phyloP scores from a whole-genome alignment of 495 filamentous ascomycete genomes.

The Aspergillus panamensis region DNA sequence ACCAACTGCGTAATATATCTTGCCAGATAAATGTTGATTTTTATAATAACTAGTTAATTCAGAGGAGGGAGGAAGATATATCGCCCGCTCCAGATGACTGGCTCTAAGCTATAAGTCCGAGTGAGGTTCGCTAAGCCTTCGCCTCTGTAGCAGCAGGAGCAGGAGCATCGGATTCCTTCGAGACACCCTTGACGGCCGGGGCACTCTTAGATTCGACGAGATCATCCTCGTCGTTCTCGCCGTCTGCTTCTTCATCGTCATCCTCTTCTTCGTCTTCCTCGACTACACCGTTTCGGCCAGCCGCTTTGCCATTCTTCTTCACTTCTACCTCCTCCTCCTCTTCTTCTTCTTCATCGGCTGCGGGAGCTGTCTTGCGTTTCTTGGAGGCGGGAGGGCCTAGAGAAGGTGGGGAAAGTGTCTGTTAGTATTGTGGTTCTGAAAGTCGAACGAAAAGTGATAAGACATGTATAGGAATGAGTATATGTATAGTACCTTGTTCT shows the following conservation, averaged over 20 bases:
- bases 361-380: slow-evolving; percentile 38
- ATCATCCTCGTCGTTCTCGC: slow-evolving; percentile 29
- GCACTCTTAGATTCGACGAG: slow-evolving; percentile 33
- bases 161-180: slow-evolving; percentile 49
- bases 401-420: not conserved
- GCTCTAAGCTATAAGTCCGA: too few relatives aligned
- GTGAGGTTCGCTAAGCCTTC: slow-evolving; percentile 10
- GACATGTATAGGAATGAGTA: not conserved
- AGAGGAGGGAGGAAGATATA: not conserved
- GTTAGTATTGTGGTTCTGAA: not conserved
- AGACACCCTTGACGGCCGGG: slow-evolving; percentile 42
- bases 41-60: not conserved
- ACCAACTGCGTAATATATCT: not conserved
- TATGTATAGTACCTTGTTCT: slow-evolving; percentile 25
- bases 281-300: slow-evolving; percentile 30
- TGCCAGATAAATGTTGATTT: not conserved
- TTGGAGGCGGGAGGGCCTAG: slow-evolving; percentile 40
- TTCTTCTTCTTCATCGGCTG: slow-evolving; percentile 31
- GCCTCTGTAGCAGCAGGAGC: slow-evolving; percentile 41
- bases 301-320: slow-evolving; percentile 30
- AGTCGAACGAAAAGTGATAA: not conserved
- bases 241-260: slow-evolving; percentile 28
- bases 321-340: slow-evolving; percentile 31
- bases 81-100: too few relatives aligned
- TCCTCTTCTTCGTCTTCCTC: slow-evolving; percentile 36